Percentiles rank a stretch among this genome's conserved stretches.
Evolutionary conservation across 164 flowering plant species (phyloP).

Genomic region (Vitis rotundifolia): DNA sequence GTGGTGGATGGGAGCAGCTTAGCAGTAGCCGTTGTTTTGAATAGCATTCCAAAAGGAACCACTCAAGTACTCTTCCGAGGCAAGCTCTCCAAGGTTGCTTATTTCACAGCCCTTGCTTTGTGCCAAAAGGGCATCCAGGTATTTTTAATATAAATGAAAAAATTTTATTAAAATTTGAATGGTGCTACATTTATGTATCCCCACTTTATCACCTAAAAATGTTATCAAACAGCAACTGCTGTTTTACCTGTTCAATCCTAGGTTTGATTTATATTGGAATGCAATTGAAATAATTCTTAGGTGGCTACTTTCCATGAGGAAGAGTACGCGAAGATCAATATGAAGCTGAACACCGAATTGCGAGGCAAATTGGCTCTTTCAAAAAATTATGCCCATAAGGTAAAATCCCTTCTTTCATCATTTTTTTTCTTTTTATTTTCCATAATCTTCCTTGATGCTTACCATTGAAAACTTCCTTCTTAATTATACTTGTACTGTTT

Average conservation of each 20-base stretch:
- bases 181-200: not conserved
- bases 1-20: slow-evolving; percentile 73
- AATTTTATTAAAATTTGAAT: not conserved
- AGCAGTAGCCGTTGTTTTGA: slow-evolving; percentile 57
- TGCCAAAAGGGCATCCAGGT: slow-evolving; percentile 58
- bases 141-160: not conserved
- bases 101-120: slow-evolving; percentile 33
- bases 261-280: too few relatives aligned
- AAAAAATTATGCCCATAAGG: slow-evolving; percentile 25
- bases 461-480: too few relatives aligned
- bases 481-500: too few relatives aligned
- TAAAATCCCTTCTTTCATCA: not conserved
- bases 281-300: slow-evolving; percentile 13
- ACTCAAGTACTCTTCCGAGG: slow-evolving; percentile 53
- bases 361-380: slow-evolving; percentile 27
- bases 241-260: not conserved
- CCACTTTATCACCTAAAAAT: too few relatives aligned
- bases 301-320: slow-evolving; percentile 23
- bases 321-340: slow-evolving; percentile 30
- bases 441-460: too few relatives aligned
- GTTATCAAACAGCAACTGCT: too few relatives aligned
- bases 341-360: slow-evolving; percentile 6
- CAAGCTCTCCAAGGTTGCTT: slow-evolving; percentile 40
- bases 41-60: slow-evolving; percentile 59
- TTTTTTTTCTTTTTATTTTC: too few relatives aligned